Evolutionary conservation across 2,329 filamentous ascomycete species (phyloP).

Genomic region (Clarireedia monteithiana): DNA sequence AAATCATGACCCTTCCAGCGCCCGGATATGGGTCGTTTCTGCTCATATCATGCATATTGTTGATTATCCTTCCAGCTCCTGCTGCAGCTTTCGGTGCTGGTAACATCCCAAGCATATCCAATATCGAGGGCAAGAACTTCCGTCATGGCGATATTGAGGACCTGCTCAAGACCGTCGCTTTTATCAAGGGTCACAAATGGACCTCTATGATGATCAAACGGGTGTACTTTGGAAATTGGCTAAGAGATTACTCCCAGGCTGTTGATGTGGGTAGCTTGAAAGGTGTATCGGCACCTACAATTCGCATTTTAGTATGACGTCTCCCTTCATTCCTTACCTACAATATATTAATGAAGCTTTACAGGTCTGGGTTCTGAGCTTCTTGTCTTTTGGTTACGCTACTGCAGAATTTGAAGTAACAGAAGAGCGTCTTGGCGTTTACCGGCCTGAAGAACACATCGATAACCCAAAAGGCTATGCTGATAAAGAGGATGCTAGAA

Average conservation of each 20-base stretch:
- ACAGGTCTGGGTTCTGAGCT: constrained; percentile 70
- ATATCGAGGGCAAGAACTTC: constrained; percentile 57
- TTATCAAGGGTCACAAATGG: constrained; percentile 79
- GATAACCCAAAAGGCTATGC: constrained; percentile 77
- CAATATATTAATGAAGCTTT: not conserved
- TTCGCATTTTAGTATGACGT: constrained; percentile 56
- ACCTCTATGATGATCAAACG: constrained; percentile 69
- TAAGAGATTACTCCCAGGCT: constrained; percentile 76
- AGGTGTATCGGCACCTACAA: constrained; percentile 68
- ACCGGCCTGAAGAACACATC: constrained; percentile 68
- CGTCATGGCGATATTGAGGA: constrained; percentile 75
- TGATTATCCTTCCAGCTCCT: constrained; percentile 49
- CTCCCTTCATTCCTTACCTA: too few species aligned
- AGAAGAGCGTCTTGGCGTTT: constrained; percentile 69
- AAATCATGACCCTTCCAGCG: constrained; percentile 16
- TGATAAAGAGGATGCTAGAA: constrained; percentile 76
- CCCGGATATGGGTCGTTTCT: constrained; percentile 28
- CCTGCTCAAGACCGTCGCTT: constrained; percentile 68
- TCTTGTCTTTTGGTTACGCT: constrained; percentile 77
- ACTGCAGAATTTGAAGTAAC: constrained; percentile 82
- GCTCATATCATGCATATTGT: constrained; percentile 43
- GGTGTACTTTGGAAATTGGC: constrained; percentile 82
- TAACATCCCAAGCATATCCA: constrained; percentile 59
- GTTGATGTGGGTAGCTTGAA: constrained; percentile 75
- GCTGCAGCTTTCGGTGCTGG: constrained; percentile 60